Conservation (phyloP, 2,329 filamentous ascomycete genomes). For the Exserohilum turcica region DNA sequence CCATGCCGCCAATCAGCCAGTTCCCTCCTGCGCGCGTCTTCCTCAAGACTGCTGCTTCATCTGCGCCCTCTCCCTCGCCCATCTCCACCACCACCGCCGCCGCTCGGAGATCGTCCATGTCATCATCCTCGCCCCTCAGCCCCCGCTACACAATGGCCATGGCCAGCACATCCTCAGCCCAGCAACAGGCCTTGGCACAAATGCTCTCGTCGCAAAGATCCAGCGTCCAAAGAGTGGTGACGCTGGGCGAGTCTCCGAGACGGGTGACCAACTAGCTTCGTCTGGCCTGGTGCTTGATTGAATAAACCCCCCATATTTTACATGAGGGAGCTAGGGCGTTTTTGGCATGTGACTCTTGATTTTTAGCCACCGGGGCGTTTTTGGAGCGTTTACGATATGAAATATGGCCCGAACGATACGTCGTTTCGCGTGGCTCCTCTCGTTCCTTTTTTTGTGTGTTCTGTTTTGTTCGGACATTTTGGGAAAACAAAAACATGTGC, state of each 20-base stretch:
- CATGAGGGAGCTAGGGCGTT: no score
- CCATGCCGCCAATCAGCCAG: slow-evolving; percentile 42
- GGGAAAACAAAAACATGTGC: no score
- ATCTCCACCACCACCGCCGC: slow-evolving; percentile 4
- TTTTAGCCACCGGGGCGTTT: no score
- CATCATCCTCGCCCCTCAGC: slow-evolving; percentile 13
- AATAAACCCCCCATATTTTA: no score
- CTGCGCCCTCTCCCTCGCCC: slow-evolving; percentile 9
- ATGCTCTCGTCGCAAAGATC: slow-evolving; percentile 28
- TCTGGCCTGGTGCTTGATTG: no score
- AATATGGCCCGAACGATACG: no score
- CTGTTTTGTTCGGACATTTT: no score
- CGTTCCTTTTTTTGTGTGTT: no score
- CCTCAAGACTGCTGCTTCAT: slow-evolving; percentile 24
- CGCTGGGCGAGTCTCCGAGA: background rate
- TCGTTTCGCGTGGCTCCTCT: no score
- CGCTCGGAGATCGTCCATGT: slow-evolving; percentile 11
- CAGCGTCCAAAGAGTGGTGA: slow-evolving; percentile 14
- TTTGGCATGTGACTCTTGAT: no score
- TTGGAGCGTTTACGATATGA: no score
- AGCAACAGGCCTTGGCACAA: slow-evolving; percentile 25
- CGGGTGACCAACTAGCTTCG: slow-evolving; percentile 4
- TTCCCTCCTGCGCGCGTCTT: slow-evolving; percentile 42
- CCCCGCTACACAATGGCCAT: slow-evolving; percentile 26
- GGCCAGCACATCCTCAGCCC: slow-evolving; percentile 26